A percentile compares a stretch with the other conserved stretches of the same genome.
phyloP scores from a whole-genome alignment of 2,329 filamentous ascomycete genomes.

The Biscogniauxia mediterranea region DNA sequence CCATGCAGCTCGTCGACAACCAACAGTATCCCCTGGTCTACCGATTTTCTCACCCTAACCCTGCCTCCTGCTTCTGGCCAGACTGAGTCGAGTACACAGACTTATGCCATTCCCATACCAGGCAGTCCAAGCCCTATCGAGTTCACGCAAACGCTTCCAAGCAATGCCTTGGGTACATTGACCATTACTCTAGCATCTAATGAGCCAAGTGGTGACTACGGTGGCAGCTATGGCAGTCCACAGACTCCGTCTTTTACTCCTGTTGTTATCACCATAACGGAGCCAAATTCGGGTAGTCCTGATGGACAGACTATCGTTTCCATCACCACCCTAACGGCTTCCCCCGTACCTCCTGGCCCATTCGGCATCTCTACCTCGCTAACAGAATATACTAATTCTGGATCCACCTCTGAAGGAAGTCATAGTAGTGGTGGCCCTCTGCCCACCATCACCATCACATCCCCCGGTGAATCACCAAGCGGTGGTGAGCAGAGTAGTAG shows the following conservation, averaged over 20 bases:
- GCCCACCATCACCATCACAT: constrained; percentile 28
- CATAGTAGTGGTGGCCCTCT: constrained; percentile 18
- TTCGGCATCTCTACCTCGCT: constrained; percentile 20
- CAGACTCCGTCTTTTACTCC: too few relatives aligned
- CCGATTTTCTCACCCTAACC: constrained; percentile 29
- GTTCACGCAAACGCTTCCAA: background rate
- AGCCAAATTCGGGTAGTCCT: background rate
- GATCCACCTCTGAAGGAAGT: constrained; percentile 13
- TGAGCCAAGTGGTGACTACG: constrained; percentile 11
- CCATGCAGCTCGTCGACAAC: constrained; percentile 17
- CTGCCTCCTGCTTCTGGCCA: constrained; percentile 22
- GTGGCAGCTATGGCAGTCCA: background rate
- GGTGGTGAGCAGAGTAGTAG: constrained; percentile 5
- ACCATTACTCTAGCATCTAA: constrained; percentile 11
- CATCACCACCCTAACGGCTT: constrained; percentile 10
- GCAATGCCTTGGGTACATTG: constrained; percentile 9
- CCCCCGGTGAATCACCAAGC: constrained; percentile 20
- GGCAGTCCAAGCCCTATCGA: constrained; percentile 7
- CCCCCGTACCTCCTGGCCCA: constrained; percentile 23
- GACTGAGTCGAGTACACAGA: constrained; percentile 18
- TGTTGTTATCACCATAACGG: too few relatives aligned
- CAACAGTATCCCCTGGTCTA: constrained; percentile 25
- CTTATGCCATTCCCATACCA: constrained; percentile 28
- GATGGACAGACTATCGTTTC: constrained; percentile 21
- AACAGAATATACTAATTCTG: constrained; percentile 15